These are phyloP conservation scores for Whalleya microplaca DNA, from an alignment of 2,329 filamentous ascomycete genomes.

Conservation along the genomic window DNA sequence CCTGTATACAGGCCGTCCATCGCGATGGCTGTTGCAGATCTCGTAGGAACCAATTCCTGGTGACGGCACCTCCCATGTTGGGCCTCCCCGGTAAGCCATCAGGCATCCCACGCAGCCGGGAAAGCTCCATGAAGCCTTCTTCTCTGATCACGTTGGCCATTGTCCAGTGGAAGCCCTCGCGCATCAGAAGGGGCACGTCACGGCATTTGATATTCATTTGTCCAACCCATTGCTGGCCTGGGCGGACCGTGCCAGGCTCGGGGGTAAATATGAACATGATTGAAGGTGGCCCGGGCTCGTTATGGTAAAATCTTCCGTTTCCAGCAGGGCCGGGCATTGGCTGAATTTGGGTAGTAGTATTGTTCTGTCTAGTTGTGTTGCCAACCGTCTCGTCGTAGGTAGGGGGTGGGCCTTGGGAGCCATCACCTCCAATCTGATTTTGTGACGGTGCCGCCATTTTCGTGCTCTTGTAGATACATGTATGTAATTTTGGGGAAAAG, in stretches of 20 bases:
- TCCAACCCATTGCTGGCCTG: slow-evolving; percentile 8
- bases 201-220: slow-evolving; percentile 15
- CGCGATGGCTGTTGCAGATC: slow-evolving; percentile 17
- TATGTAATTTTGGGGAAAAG: too few relatives aligned
- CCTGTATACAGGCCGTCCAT: slow-evolving; percentile 13
- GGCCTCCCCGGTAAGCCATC: not conserved
- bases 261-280: not conserved
- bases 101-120: not conserved
- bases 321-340: slow-evolving; percentile 9
- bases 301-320: slow-evolving; percentile 4
- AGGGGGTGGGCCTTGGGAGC: slow-evolving; percentile 6
- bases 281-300: not conserved
- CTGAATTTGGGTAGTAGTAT: slow-evolving; percentile 3
- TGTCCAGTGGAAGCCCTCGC: slow-evolving; percentile 25
- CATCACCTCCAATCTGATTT: not conserved
- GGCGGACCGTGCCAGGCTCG: not conserved
- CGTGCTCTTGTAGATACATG: not conserved
- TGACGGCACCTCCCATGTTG: not conserved
- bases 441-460: slow-evolving; percentile 10
- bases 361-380: slow-evolving; percentile 1
- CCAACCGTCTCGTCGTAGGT: slow-evolving; percentile 2
- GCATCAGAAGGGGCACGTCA: slow-evolving; percentile 21
- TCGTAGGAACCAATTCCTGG: slow-evolving; percentile 12
- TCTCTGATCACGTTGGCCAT: slow-evolving; percentile 17
- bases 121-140: slow-evolving; percentile 10